A percentile compares a stretch with the other conserved stretches of the same genome.
Evolutionary conservation across 768 basidiomycete species (phyloP).

Genomic region (Mycena rosella): DNA sequence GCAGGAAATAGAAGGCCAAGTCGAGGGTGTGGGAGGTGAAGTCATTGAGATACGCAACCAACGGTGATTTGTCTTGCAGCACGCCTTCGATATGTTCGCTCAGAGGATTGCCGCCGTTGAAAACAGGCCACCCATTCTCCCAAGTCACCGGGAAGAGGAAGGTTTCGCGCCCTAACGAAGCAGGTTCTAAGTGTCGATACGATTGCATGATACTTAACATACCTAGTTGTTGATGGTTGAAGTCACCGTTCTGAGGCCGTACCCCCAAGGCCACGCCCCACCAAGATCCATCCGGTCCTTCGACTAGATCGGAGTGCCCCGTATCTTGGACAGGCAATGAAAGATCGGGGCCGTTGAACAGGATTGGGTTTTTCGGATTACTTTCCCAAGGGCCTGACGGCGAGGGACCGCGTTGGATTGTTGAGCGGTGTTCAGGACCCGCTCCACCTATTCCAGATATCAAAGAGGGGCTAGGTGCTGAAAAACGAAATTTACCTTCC

Average conservation of each 20-base stretch:
- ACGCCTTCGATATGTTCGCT: conserved; percentile 46
- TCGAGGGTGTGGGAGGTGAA: conserved; percentile 47
- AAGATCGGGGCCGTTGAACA: conserved; percentile 54
- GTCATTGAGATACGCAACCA: conserved; percentile 43
- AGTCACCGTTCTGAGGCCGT: conserved; percentile 49
- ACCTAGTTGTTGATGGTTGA: conserved; percentile 53
- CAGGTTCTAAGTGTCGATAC: neutral
- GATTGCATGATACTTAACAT: neutral
- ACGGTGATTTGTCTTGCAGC: conserved; percentile 45
- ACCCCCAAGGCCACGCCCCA: conserved; percentile 57
- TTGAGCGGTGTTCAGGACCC: conserved; percentile 49
- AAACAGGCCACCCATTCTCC: conserved; percentile 55
- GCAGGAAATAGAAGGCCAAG: conserved; percentile 51
- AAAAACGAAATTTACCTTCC: conserved; percentile 44
- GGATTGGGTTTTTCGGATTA: conserved; percentile 54
- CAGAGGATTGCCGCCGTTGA: conserved; percentile 49
- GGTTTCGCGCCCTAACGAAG: conserved; percentile 50
- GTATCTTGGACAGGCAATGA: conserved; percentile 53
- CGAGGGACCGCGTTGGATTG: conserved; percentile 53
- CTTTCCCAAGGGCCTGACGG: conserved; percentile 58
- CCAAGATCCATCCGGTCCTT: conserved; percentile 52
- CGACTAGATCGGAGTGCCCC: conserved; percentile 53
- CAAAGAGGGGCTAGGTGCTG: neutral
- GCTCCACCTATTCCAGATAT: conserved; percentile 47
- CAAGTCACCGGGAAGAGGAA: conserved; percentile 57